A percentile compares a stretch with the other conserved stretches of the same genome.
Conservation (phyloP, 2,329 filamentous ascomycete species). For the Sporothrix schenckii region DNA sequence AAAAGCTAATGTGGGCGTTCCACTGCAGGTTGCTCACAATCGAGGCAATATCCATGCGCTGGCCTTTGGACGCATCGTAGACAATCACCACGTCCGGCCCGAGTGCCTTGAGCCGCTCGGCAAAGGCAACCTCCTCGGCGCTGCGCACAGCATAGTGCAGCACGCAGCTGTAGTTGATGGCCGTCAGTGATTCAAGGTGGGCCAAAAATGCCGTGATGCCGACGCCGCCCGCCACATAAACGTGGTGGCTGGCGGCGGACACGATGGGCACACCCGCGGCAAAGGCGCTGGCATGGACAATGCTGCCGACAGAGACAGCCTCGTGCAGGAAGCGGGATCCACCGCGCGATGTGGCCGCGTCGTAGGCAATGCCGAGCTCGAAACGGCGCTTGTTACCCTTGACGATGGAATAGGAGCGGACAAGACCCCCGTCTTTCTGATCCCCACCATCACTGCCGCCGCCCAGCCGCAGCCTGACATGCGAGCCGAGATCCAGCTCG, state of each 20-base stretch:
- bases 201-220: slow-evolving; percentile 67
- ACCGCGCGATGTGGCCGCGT: slow-evolving; percentile 52
- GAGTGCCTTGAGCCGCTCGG: slow-evolving; percentile 50
- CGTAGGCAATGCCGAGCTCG: slow-evolving; percentile 60
- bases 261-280: slow-evolving; percentile 53
- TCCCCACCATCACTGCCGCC: slow-evolving; percentile 48
- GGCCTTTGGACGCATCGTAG: slow-evolving; percentile 56
- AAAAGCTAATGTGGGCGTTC: slow-evolving; percentile 64
- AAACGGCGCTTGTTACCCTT: slow-evolving; percentile 54
- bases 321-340: slow-evolving; percentile 63
- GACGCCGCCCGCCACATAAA: slow-evolving; percentile 67
- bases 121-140: slow-evolving; percentile 57
- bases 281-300: slow-evolving; percentile 56
- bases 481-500: slow-evolving; percentile 49
- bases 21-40: slow-evolving; percentile 53
- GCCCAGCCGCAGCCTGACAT: slow-evolving; percentile 58
- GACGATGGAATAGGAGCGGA: slow-evolving; percentile 64
- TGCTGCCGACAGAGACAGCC: slow-evolving; percentile 50
- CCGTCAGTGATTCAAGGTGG: slow-evolving; percentile 48
- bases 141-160: slow-evolving; percentile 64
- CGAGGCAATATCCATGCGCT: slow-evolving; percentile 55
- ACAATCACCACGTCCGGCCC: slow-evolving; percentile 44
- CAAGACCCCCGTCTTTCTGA: slow-evolving; percentile 41
- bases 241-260: slow-evolving; percentile 56
- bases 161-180: slow-evolving; percentile 54